Conservation (phyloP, 2,329 filamentous ascomycete species). For the Talaromyces islandicus region DNA sequence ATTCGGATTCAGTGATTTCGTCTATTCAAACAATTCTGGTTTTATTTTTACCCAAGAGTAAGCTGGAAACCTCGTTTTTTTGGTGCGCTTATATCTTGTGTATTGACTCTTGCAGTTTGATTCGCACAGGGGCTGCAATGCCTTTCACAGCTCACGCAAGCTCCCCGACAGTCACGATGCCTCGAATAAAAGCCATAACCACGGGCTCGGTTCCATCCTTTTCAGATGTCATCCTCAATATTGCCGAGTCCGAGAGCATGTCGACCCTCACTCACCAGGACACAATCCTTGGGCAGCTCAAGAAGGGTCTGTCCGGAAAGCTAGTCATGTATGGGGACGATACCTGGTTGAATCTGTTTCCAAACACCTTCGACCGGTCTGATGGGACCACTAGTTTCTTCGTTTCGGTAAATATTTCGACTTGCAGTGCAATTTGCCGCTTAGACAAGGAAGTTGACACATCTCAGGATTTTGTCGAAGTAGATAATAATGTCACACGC, state of each 20-base stretch:
- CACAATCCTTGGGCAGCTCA: constrained; percentile 93
- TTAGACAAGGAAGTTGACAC: constrained; percentile 9
- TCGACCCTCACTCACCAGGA: constrained; percentile 85
- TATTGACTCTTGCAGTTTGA: constrained; percentile 54
- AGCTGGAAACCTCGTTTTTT: constrained; percentile 9
- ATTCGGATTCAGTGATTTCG: constrained; percentile 67
- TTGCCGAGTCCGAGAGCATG: constrained; percentile 87
- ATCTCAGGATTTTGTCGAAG: constrained; percentile 85
- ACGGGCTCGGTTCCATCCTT: constrained; percentile 98
- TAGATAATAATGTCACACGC: constrained; percentile 94
- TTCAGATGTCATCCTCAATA: constrained; percentile 91
- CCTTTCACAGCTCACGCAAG: constrained; percentile 94
- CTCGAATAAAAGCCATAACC: constrained; percentile 91
- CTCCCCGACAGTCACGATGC: constrained; percentile 98
- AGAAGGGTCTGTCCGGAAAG: constrained; percentile 62
- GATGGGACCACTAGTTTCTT: constrained; percentile 98
- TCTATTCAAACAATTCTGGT: constrained; percentile 72
- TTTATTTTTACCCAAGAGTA: constrained; percentile 87
- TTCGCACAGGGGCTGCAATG: constrained; percentile 73
- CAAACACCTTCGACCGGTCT: constrained; percentile 73
- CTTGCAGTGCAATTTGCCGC: not conserved
- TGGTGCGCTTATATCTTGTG: not conserved
- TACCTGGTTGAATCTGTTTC: constrained; percentile 96
- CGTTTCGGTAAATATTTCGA: constrained; percentile 66
- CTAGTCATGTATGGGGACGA: constrained; percentile 96